Conservation (phyloP, 2,329 filamentous ascomycete species). For the Colletotrichum sp. region DNA sequence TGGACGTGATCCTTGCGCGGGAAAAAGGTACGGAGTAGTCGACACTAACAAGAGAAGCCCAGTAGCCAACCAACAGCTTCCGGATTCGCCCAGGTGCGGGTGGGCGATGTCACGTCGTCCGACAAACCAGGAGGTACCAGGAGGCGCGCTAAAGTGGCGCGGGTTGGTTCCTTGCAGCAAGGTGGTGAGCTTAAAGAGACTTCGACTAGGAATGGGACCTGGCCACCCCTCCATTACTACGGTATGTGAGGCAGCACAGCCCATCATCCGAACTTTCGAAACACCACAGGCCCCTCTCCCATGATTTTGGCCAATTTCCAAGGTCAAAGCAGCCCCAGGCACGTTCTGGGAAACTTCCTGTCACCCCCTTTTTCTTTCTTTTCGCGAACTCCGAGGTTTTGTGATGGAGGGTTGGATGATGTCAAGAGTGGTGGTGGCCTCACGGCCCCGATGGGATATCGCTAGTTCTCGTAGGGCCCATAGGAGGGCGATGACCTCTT, state of each 20-base stretch:
- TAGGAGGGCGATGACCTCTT: not conserved
- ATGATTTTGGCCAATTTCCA: constrained; percentile 2
- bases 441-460: not conserved
- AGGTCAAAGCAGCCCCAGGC: not conserved
- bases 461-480: not conserved
- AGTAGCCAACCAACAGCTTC: not conserved
- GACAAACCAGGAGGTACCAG: not conserved
- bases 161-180: not conserved
- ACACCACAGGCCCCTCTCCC: constrained; percentile 2
- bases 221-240: not conserved
- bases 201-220: constrained; percentile 4
- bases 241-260: constrained; percentile 18
- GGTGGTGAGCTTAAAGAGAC: constrained; percentile 22
- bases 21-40: not conserved
- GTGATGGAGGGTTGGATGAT: not conserved
- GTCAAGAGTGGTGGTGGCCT: constrained; percentile 7
- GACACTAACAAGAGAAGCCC: not conserved
- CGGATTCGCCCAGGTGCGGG: constrained; percentile 1
- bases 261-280: constrained; percentile 20
- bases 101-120: constrained; percentile 7
- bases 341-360: not conserved
- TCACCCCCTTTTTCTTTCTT: not conserved
- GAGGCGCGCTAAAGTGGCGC: not conserved
- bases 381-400: not conserved
- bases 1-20: not conserved